Percentiles rank a stretch among this genome's conserved stretches.
These are phyloP conservation scores for Besnoitia besnoiti DNA, from an alignment of 169 alveolate genomes.

Conservation along the genomic window DNA sequence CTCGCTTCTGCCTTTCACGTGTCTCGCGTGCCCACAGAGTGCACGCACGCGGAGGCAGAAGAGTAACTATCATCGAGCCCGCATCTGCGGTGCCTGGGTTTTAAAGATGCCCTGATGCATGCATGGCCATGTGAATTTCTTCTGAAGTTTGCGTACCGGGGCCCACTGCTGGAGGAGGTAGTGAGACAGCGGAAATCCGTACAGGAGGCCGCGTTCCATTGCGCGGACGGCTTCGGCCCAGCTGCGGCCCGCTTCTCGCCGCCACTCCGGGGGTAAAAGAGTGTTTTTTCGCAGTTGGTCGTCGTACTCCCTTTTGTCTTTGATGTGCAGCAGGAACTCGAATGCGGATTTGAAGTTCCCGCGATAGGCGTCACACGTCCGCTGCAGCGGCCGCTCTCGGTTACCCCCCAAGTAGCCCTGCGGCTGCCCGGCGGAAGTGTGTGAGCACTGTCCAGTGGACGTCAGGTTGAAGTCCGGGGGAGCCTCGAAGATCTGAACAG, in stretches of 20 bases:
- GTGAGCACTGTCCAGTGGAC: background rate
- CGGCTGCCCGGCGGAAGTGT: background rate
- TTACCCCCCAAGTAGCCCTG: background rate
- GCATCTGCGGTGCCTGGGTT: background rate
- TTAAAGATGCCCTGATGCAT: too few species aligned
- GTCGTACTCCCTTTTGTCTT: background rate
- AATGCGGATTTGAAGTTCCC: background rate
- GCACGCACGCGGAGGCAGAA: too few species aligned
- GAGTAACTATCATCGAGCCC: background rate
- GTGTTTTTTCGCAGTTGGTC: background rate
- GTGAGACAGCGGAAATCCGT: background rate
- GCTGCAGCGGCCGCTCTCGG: background rate
- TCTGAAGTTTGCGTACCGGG: background rate
- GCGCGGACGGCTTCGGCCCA: background rate
- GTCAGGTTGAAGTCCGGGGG: slow-evolving; percentile 27
- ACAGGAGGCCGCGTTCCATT: background rate
- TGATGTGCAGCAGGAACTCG: background rate
- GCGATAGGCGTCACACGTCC: background rate
- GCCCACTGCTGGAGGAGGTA: slow-evolving; percentile 10
- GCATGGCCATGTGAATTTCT: background rate
- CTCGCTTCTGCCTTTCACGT: too few species aligned
- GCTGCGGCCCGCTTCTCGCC: background rate
- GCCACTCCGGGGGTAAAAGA: background rate
- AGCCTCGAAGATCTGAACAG: slow-evolving; percentile 47
- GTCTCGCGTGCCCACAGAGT: too few species aligned